Percentiles rank a stretch among this genome's conserved stretches.
Evolutionary conservation across 495 filamentous ascomycete species (phyloP).

Genomic region (Bombardia bombarda): DNA sequence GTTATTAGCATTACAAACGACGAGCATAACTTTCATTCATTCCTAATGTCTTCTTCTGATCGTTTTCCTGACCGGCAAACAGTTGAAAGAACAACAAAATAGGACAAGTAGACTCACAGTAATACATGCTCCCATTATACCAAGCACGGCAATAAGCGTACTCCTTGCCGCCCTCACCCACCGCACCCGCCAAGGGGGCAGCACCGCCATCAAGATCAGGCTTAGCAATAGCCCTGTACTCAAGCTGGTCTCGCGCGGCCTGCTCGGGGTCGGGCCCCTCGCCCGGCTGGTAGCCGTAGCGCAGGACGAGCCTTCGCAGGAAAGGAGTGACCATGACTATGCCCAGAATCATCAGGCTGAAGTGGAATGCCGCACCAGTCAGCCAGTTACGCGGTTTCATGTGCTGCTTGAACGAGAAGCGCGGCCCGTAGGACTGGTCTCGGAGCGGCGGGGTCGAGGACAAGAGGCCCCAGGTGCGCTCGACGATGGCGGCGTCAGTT

Average conservation of each 20-base stretch:
- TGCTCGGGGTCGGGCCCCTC: constrained; percentile 54
- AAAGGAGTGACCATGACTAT: constrained; percentile 41
- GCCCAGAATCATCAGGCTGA: constrained; percentile 42
- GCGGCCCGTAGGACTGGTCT: constrained; percentile 54
- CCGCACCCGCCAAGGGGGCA: too few relatives aligned
- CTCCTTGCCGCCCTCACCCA: constrained; percentile 21
- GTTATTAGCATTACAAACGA: not conserved
- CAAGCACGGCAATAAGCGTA: constrained; percentile 51
- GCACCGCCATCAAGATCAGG: constrained; percentile 43
- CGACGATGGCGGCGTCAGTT: constrained; percentile 59
- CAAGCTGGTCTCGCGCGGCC: constrained; percentile 47
- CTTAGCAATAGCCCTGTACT: constrained; percentile 58
- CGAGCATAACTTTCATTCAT: too few relatives aligned
- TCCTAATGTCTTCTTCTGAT: too few relatives aligned
- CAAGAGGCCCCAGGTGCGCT: constrained; percentile 71
- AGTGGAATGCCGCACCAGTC: constrained; percentile 48
- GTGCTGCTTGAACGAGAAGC: constrained; percentile 67
- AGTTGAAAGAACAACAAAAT: not conserved
- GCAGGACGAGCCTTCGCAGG: constrained; percentile 22
- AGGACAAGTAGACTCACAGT: constrained; percentile 31
- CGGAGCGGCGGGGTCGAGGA: constrained; percentile 32
- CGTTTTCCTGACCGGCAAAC: too few relatives aligned
- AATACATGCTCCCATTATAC: constrained; percentile 58
- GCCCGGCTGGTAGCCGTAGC: constrained; percentile 55
- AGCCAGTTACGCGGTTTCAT: constrained; percentile 53